These are phyloP conservation scores for Neonectria neomacrospora DNA, from an alignment of 2,329 filamentous ascomycete species.

Conservation along the genomic window DNA sequence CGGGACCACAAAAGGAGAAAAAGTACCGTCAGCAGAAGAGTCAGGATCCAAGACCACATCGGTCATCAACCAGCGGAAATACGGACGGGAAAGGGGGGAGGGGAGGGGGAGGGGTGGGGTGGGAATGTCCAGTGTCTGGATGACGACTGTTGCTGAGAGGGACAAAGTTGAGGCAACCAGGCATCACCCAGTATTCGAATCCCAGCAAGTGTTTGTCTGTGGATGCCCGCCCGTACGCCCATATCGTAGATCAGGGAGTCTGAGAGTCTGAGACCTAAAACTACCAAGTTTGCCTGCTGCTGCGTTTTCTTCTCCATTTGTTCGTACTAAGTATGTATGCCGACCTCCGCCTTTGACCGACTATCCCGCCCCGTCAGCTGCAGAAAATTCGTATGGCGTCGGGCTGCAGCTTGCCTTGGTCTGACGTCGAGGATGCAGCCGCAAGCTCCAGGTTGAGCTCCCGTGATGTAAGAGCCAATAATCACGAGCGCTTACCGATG, in stretches of 20 bases:
- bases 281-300: constrained; percentile 7
- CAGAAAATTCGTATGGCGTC: background rate
- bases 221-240: constrained; percentile 3
- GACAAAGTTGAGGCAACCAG: background rate
- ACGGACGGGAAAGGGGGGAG: constrained; percentile 11
- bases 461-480: constrained; percentile 18
- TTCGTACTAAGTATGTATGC: background rate
- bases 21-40: constrained; percentile 18
- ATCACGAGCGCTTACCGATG: constrained; percentile 4
- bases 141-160: background rate
- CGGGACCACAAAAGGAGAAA: constrained; percentile 1
- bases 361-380: constrained; percentile 5
- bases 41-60: constrained; percentile 1
- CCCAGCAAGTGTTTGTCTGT: constrained; percentile 1
- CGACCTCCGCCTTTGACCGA: background rate
- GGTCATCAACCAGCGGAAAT: constrained; percentile 9
- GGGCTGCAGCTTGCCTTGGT: background rate
- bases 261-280: background rate
- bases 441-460: constrained; percentile 23
- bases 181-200: too few species aligned
- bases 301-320: background rate
- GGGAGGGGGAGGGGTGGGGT: constrained; percentile 5
- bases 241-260: background rate
- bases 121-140: constrained; percentile 18
- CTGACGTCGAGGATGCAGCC: constrained; percentile 17